Percentiles rank a stretch among this genome's conserved stretches.
phyloP scores from a whole-genome alignment of 1,284 basidiomycete species.

The Lentinula novae-zelandiae region DNA sequence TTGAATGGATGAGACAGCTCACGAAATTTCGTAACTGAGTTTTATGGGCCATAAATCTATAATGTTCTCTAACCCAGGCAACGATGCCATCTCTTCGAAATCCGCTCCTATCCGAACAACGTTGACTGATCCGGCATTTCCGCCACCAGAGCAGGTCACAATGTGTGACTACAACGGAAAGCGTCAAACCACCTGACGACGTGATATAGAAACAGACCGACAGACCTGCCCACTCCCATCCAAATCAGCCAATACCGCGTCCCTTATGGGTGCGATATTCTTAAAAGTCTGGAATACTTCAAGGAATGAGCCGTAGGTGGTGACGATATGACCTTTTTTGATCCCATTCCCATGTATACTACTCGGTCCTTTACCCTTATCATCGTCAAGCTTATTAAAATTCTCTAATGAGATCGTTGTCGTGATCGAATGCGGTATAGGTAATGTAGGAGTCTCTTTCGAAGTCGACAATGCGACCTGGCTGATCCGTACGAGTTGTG shows the following conservation, averaged over 20 bases:
- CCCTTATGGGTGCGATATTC: constrained; percentile 87
- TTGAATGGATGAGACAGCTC: constrained; percentile 23
- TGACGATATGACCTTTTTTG: constrained; percentile 44
- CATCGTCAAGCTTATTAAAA: constrained; percentile 16
- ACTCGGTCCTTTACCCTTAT: constrained; percentile 31
- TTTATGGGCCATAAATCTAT: constrained; percentile 65
- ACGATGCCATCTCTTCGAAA: constrained; percentile 60
- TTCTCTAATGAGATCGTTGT: constrained; percentile 32
- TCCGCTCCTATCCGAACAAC: constrained; percentile 86
- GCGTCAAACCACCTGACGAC: neutral
- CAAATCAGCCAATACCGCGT: constrained; percentile 75
- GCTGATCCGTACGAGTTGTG: constrained; percentile 67
- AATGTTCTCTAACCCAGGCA: constrained; percentile 61
- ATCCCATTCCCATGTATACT: constrained; percentile 20
- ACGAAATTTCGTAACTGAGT: constrained; percentile 48
- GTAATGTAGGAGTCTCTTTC: constrained; percentile 43
- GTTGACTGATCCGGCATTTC: constrained; percentile 78
- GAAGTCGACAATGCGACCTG: constrained; percentile 35
- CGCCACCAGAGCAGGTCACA: constrained; percentile 86
- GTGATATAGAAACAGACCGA: neutral
- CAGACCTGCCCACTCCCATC: constrained; percentile 75
- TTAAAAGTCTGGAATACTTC: constrained; percentile 62
- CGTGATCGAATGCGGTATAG: constrained; percentile 43
- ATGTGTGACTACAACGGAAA: constrained; percentile 61
- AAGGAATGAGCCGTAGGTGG: constrained; percentile 47